phyloP scores from a whole-genome alignment of 768 basidiomycete genomes.

The Phylloporus sp. region DNA sequence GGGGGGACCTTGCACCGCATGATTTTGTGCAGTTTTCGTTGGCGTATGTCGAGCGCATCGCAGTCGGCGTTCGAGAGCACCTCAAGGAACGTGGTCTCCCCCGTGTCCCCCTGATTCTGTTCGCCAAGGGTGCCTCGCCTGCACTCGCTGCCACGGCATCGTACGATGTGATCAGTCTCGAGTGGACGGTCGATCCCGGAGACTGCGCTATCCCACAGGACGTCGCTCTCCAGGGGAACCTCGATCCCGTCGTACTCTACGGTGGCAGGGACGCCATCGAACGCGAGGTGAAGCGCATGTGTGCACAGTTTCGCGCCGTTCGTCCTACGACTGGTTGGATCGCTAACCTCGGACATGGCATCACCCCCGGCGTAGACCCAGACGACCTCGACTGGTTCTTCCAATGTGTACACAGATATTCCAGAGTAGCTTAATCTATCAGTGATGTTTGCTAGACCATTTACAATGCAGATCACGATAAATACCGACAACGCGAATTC shows the following conservation, averaged over 20 bases:
- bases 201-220: slow-evolving; percentile 55
- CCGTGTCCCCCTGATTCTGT: slow-evolving; percentile 79
- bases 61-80: slow-evolving; percentile 56
- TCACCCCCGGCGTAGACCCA: slow-evolving; percentile 92
- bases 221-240: slow-evolving; percentile 85
- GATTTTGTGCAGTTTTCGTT: slow-evolving; percentile 84
- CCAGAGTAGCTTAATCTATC: slow-evolving; percentile 26
- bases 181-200: slow-evolving; percentile 84
- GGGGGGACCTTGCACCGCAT: slow-evolving; percentile 84
- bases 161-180: slow-evolving; percentile 87
- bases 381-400: slow-evolving; percentile 91
- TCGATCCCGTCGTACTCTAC: slow-evolving; percentile 85
- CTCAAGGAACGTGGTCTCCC: slow-evolving; percentile 54
- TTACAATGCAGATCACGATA: slow-evolving; percentile 31
- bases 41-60: slow-evolving; percentile 73
- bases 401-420: slow-evolving; percentile 84
- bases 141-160: slow-evolving; percentile 63
- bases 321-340: slow-evolving; percentile 78
- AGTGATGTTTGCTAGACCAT: slow-evolving; percentile 22
- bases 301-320: slow-evolving; percentile 59
- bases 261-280: slow-evolving; percentile 87
- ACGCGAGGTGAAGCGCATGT: slow-evolving; percentile 77
- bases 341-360: slow-evolving; percentile 94
- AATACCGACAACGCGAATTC: slow-evolving; percentile 22
- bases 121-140: slow-evolving; percentile 90